Evolutionary conservation across 192 early-diverging fungal genomes (phyloP), one percentile per base, ranked within the genome.

Genomic region (Coemansia sp.): DNA sequence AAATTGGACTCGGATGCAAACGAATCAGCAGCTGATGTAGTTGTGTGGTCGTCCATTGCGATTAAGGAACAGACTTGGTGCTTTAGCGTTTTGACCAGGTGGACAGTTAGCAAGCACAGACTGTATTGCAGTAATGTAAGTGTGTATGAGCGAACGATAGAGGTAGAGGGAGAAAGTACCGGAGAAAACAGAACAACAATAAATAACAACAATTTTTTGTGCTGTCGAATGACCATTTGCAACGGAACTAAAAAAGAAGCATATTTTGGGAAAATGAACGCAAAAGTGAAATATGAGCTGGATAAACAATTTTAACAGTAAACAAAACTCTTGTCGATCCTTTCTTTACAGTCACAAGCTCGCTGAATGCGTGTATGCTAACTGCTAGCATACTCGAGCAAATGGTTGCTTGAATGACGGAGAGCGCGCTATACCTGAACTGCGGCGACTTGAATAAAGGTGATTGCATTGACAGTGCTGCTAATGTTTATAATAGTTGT

Each of bases 121-220:
- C 54, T 62, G 19, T 23, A 56, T 14, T 21, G 53, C 12, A 22
- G n/a, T 23, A 57, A 22, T 10, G 55, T 57, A 25, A 32, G 32
- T 10, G 47, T 14, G 19, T 55, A 58, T 4, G 67, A 69, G 55
- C 56, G 38, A n/a, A 37, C 32, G n/a, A 63, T 12, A 49, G 67
- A 69, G 23, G 67, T 49, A 8, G 67, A 62, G 9, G 67, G 67
- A 39, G 60, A 62, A 37, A 63, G n/a, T 23, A 69, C 56, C 0
- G 67, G 67, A 7, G 60, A 69, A 15, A 60, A 54, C 32, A 69
- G 15, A 24, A 62, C n/a, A 23, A 43, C 29, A 50, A 62, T 19
- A 60, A 69, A 69, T 32, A 69, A 38, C 32, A 69, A 24, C 41
- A 63, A 4, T 38, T 69, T 62, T 69, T 43, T 59, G 57, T 60